phyloP scores from a whole-genome alignment of 495 filamentous ascomycete genomes.

The Podospora bellae-mahoneyi region DNA sequence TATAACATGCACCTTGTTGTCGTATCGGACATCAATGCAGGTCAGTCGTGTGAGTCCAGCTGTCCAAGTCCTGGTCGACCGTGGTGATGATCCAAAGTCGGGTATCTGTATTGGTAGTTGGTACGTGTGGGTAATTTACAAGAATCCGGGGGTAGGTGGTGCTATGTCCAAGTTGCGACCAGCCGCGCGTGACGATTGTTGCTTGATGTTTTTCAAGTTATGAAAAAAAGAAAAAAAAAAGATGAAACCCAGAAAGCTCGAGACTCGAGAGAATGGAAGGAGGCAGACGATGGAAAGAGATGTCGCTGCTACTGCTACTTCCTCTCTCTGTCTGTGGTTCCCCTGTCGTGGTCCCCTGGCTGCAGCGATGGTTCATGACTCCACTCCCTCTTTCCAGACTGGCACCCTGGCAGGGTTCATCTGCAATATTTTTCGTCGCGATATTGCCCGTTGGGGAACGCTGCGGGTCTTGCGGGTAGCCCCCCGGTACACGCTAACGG shows the following conservation, averaged over 20 bases:
- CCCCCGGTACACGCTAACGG: constrained; percentile 21
- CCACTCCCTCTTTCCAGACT: neutral
- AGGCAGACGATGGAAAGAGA: neutral
- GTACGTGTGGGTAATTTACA: constrained; percentile 12
- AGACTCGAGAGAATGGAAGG: neutral
- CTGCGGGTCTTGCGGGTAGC: constrained; percentile 19
- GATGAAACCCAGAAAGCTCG: neutral
- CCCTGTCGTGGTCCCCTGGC: neutral
- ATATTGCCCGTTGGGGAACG: constrained; percentile 25
- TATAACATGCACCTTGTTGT: constrained; percentile 1
- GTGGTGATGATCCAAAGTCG: neutral
- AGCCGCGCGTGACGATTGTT: neutral
- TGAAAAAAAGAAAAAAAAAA: neutral
- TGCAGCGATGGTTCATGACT: neutral
- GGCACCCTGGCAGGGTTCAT: constrained; percentile 16
- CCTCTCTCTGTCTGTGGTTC: neutral
- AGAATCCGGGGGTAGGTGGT: neutral
- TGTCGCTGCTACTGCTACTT: neutral
- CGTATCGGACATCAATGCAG: constrained; percentile 21
- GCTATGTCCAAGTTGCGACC: neutral
- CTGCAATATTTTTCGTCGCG: constrained; percentile 31
- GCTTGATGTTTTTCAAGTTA: neutral
- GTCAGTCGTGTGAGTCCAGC: neutral
- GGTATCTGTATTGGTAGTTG: neutral
- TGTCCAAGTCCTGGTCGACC: too few relatives aligned